Evolutionary conservation across 176 grass and related monocot species (phyloP).

Genomic region (Zoysia japonica): DNA sequence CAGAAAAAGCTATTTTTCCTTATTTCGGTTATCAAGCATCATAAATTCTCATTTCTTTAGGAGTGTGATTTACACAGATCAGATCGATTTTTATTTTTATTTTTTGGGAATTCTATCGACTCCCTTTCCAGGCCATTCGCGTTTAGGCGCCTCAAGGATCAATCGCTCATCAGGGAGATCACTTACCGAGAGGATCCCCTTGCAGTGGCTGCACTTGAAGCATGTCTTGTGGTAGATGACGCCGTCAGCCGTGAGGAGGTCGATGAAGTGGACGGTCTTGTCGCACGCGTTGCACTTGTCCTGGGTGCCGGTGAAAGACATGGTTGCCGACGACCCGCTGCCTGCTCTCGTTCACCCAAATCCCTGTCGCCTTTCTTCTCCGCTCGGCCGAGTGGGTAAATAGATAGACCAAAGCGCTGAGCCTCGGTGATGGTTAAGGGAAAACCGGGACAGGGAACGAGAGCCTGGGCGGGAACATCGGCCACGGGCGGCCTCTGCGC

Average conservation of each 20-base stretch:
- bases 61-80: background rate
- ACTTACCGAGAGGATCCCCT: conserved; percentile 86
- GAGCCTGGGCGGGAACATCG: conserved; percentile 64
- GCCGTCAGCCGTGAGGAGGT: conserved; percentile 83
- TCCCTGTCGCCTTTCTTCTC: conserved; percentile 30
- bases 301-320: conserved; percentile 99
- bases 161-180: no score
- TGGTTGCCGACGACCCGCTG: conserved; percentile 38
- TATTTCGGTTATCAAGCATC: background rate
- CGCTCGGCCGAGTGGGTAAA: conserved; percentile 9
- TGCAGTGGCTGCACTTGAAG: conserved; percentile 94
- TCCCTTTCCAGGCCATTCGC: background rate
- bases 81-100: background rate
- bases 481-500: conserved; percentile 39
- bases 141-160: background rate
- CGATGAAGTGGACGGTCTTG: conserved; percentile 97
- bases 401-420: conserved; percentile 5
- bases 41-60: background rate
- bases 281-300: conserved; percentile 96
- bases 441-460: conserved; percentile 32
- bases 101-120: background rate
- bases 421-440: conserved; percentile 6
- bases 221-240: conserved; percentile 85
- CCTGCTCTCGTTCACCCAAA: background rate
- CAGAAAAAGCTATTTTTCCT: background rate